Base-by-base conservation (phyloP, 768 basidiomycete species). In the Russula sp. region DNA sequence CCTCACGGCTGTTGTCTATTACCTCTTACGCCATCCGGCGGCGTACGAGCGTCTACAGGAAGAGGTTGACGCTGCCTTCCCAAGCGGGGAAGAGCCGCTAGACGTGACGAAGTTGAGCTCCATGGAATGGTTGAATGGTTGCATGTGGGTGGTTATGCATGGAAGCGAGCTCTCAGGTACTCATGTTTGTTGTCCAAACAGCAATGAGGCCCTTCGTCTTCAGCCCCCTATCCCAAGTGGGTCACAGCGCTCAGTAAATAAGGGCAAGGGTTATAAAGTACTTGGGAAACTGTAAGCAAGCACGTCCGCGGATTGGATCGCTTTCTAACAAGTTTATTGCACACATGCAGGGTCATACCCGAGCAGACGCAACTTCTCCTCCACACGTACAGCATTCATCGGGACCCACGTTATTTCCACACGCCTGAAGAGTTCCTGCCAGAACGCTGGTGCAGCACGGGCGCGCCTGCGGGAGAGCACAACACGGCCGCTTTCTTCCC, bases 121-220 rank as follows among this genome's bases (percentile, higher is more conserved):
- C 0, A 59, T 66, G 63, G 58, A 59, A 20, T 66, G 63, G 65
- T 37, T 66, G 3, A 64, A 64, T 20, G 57, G 47, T 22, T 66
- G 63, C 65, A 65, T 64, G 65, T 66, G n/a, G 45, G 65, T 63
- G 6, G 9, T 18, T 20, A 6, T 4, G 4, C 6, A 14, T 11
- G 50, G 11, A 42, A 54, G 3, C 2, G 6, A 37, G 6, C 22
- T 35, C 10, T 9, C 4, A 6, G 35, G 6, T 27, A 2, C 8
- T 18, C 1, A 9, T 27, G 13, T 13, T 34, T 51, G 7, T n/a
- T 14, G 51, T 53, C 48, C 62, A 11, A 47, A 51, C 34, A 83
- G 82, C 64, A 82, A 82, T 45, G 83, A 84, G 63, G 71, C 76
- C 1, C 71, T 84, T 34, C 77, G 82, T 44, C 72, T 84, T 20